Conservation (phyloP, 2,329 filamentous ascomycete species). For the Neonectria punicea region DNA sequence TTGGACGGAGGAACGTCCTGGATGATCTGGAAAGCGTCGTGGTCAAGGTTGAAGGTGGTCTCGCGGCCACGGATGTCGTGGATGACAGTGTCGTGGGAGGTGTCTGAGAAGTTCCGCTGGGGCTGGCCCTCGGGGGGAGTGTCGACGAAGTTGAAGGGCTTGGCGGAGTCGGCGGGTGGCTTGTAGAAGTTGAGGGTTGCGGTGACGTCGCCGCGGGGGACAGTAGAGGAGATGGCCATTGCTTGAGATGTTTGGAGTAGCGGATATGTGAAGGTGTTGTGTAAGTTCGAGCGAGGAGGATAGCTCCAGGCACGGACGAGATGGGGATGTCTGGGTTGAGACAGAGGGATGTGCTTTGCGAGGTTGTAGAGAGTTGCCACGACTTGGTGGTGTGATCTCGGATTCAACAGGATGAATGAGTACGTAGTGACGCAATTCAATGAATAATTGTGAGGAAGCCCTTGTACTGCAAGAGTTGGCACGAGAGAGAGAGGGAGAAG, state of each 20-base stretch:
- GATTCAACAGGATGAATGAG: not conserved
- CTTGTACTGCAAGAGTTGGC: not conserved
- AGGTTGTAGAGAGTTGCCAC: constrained; percentile 5
- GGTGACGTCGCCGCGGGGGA: constrained; percentile 69
- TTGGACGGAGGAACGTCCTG: constrained; percentile 63
- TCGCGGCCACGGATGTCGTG: constrained; percentile 80
- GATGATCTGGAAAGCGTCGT: constrained; percentile 78
- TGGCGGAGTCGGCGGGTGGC: constrained; percentile 67
- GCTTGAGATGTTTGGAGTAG: constrained; percentile 17
- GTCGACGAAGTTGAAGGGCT: constrained; percentile 76
- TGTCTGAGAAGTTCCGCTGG: constrained; percentile 71
- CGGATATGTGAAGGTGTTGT: not conserved
- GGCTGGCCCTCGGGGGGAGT: constrained; percentile 68
- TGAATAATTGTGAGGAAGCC: not conserved
- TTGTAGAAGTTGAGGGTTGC: constrained; percentile 74
- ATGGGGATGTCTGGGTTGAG: not conserved
- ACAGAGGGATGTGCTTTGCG: not conserved
- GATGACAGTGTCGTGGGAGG: constrained; percentile 65
- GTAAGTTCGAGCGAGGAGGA: not conserved
- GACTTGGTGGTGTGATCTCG: constrained; percentile 6
- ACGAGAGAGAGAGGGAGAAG: not conserved
- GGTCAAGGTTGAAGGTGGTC: constrained; percentile 72
- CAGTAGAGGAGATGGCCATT: constrained; percentile 54
- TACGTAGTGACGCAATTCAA: not conserved
- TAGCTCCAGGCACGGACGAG: not conserved